Evolutionary conservation across 176 grass and related monocot species (phyloP).

Genomic region (Avena atlantica): DNA sequence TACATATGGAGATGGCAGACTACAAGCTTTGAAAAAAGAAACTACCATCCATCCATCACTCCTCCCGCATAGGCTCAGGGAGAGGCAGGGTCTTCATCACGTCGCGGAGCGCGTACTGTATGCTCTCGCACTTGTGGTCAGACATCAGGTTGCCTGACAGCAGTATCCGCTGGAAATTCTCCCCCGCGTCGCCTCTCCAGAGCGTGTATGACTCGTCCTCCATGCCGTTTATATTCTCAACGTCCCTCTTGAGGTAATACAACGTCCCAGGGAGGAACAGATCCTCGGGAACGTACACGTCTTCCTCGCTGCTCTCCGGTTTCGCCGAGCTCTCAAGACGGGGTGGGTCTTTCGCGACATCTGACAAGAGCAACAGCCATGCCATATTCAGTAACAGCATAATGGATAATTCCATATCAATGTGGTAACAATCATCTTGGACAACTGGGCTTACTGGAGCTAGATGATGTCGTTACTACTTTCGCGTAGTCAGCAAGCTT

Average conservation of each 20-base stretch:
- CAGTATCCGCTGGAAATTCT: constrained; percentile 85
- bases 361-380: constrained; percentile 44
- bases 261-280: constrained; percentile 76
- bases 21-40: neutral
- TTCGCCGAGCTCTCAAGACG: neutral
- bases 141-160: constrained; percentile 82
- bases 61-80: constrained; percentile 27
- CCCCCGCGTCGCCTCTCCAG: constrained; percentile 76
- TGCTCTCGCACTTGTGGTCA: constrained; percentile 91
- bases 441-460: constrained; percentile 55
- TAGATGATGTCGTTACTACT: constrained; percentile 45
- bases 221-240: constrained; percentile 43
- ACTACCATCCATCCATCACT: neutral
- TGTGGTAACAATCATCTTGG: neutral
- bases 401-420: neutral
- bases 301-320: constrained; percentile 22
- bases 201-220: constrained; percentile 70
- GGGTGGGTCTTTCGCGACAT: constrained; percentile 40
- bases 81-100: constrained; percentile 72
- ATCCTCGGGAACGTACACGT: constrained; percentile 63
- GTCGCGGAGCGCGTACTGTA: constrained; percentile 77
- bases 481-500: constrained; percentile 78
- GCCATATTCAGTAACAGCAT: constrained; percentile 11
- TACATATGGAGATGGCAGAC: too few species aligned
- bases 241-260: constrained; percentile 79